Conservation (phyloP, 352 stramenopile genomes). For the Chrysophaeum taylorii region DNA sequence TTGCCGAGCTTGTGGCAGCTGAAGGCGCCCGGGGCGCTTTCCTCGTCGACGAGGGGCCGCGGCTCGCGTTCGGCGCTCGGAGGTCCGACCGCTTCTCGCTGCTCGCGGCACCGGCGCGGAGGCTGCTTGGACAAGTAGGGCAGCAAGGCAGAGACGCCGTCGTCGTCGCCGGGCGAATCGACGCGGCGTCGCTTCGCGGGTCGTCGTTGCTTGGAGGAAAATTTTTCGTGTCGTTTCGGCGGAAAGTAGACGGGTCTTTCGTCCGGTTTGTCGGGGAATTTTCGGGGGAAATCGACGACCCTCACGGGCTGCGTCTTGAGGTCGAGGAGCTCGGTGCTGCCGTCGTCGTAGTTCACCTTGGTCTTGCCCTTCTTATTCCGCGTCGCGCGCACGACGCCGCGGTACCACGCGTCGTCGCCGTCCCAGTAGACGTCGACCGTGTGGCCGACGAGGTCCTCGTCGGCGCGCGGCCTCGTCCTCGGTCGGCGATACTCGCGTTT, state of each 20-base stretch:
- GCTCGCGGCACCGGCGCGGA: too few species aligned
- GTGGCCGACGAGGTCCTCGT: not conserved
- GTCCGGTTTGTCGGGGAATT: too few species aligned
- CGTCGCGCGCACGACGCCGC: not conserved
- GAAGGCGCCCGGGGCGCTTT: not conserved
- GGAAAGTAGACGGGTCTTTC: too few species aligned
- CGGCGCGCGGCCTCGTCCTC: not conserved
- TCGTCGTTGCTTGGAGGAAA: too few species aligned
- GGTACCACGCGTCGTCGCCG: constrained; percentile 1
- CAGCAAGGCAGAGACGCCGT: too few species aligned
- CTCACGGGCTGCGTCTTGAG: not conserved
- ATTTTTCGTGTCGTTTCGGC: too few species aligned
- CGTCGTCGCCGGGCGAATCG: not conserved
- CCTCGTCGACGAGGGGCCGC: too few species aligned
- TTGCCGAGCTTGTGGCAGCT: constrained; percentile 1
- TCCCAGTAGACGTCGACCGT: constrained; percentile 2
- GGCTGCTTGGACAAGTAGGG: too few species aligned
- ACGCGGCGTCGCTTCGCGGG: too few species aligned
- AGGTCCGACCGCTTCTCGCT: too few species aligned
- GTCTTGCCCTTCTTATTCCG: not conserved
- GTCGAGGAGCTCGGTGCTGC: not conserved
- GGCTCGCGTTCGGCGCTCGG: too few species aligned
- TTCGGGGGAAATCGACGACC: not conserved
- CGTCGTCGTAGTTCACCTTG: not conserved
- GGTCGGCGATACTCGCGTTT: not conserved